Evolutionary conservation across 257 asterid genomes (phyloP), one percentile per base, ranked within the genome.

Genomic region (Solanum etuberosum): DNA sequence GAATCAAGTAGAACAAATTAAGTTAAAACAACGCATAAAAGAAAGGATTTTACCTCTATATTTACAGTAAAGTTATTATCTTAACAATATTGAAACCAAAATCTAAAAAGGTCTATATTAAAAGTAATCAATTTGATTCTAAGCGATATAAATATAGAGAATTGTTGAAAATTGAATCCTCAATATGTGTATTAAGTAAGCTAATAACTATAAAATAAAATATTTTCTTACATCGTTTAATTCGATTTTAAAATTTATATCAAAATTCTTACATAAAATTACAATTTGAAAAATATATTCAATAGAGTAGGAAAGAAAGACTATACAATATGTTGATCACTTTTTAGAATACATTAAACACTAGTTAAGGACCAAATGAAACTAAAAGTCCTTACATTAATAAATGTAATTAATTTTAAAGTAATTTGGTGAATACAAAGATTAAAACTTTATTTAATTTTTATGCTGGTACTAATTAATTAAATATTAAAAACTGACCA

Each of bases 151-250:
- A 63, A n/a, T 61, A 11, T 11, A 11, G 29, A 25, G 7, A 10
- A n/a, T n/a, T n/a, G n/a, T n/a, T n/a, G n/a, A n/a, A n/a, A n/a
- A n/a, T n/a, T n/a, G n/a, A n/a, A n/a, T n/a, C 71, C 1, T 63
- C 4, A 5, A n/a, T 2, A n/a, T n/a, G 0, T 63, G 4, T 5
- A 10, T 3, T 61, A 0, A 8, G 0, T 65, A 2, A 65, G 9
- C 72, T 65, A 65, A 25, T 13, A 65, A 25, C 2, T 25, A 25
- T 2, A 65, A 65, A 27, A 61, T 23, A 61, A 65, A 9, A 23
- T 1, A 57, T 6, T 57, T 59, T 9, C 13, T 61, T 10, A 1
- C 25, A 2, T 63, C 2, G 0, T 63, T 63, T 12, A 1, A n/a
- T n/a, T 4, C 7, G 16, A 63, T 63, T 25, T 63, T 11, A 63